A percentile compares a stretch with the other conserved stretches of the same genome.
phyloP scores from a whole-genome alignment of 257 asterid genomes.

The Nyctanthes arbortristis region DNA sequence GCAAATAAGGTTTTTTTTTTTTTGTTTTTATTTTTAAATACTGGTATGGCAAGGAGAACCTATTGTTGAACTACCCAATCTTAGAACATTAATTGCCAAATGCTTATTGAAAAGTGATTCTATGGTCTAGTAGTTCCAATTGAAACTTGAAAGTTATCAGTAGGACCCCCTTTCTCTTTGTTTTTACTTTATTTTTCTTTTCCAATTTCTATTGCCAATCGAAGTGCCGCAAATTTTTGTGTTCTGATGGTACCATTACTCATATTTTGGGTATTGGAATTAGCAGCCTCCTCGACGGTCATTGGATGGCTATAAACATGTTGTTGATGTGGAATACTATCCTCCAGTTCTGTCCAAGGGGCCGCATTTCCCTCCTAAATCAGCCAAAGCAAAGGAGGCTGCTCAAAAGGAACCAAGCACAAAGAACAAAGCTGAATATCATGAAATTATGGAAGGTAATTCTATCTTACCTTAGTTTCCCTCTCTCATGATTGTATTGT shows the following conservation, averaged over 20 bases:
- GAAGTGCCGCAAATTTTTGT: neutral
- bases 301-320: conserved; percentile 84
- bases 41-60: no score
- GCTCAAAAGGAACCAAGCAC: conserved; percentile 73
- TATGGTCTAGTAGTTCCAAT: no score
- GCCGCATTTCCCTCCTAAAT: conserved; percentile 73
- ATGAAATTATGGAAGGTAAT: conserved; percentile 86
- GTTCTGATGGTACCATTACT: neutral
- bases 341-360: conserved; percentile 62
- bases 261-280: conserved; percentile 13
- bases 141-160: no score
- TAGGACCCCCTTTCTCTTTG: no score
- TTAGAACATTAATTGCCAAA: no score
- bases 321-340: conserved; percentile 74
- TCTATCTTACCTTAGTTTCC: neutral
- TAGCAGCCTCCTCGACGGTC: conserved; percentile 65
- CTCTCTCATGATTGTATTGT: neutral
- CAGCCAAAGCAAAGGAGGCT: conserved; percentile 87
- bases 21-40: no score
- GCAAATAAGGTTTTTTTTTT: no score
- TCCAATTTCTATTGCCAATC: neutral
- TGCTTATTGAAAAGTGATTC: no score
- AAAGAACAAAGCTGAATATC: conserved; percentile 65
- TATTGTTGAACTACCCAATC: no score
- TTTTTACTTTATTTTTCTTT: neutral